Percentiles rank a stretch among this genome's conserved stretches.
These are phyloP conservation scores for Lactifluus subvellereus DNA, from an alignment of 768 basidiomycete genomes.

Conservation along the genomic window DNA sequence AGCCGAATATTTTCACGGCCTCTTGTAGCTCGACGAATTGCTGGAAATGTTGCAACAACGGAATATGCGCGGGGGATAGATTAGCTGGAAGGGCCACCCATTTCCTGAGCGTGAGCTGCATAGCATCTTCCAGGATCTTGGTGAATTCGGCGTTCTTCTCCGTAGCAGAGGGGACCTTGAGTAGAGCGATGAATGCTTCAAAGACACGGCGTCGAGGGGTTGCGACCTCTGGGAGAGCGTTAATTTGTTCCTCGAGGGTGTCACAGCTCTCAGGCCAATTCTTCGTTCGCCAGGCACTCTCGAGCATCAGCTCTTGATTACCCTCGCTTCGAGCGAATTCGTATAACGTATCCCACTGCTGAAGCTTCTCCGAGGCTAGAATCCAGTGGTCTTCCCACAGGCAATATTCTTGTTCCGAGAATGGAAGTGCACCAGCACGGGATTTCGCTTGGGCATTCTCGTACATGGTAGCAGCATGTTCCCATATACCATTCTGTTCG, in stretches of 20 bases:
- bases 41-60: slow-evolving; percentile 95
- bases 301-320: slow-evolving; percentile 88
- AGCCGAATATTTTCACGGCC: slow-evolving; percentile 90
- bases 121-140: slow-evolving; percentile 86
- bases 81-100: slow-evolving; percentile 87
- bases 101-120: slow-evolving; percentile 93
- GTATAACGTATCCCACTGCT: slow-evolving; percentile 93
- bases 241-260: slow-evolving; percentile 73
- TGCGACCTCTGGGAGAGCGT: slow-evolving; percentile 72
- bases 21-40: slow-evolving; percentile 98
- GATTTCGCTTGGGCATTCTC: slow-evolving; percentile 87
- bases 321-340: slow-evolving; percentile 86
- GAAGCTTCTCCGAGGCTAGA: slow-evolving; percentile 87
- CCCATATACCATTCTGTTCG: slow-evolving; percentile 98
- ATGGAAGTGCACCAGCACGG: slow-evolving; percentile 73
- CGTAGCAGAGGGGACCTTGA: slow-evolving; percentile 73
- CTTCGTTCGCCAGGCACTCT: slow-evolving; percentile 90
- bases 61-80: slow-evolving; percentile 88
- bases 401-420: slow-evolving; percentile 92
- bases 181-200: slow-evolving; percentile 86
- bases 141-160: slow-evolving; percentile 89
- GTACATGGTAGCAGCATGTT: slow-evolving; percentile 81
- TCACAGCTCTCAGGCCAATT: slow-evolving; percentile 87
- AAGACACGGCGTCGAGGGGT: slow-evolving; percentile 98
- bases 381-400: slow-evolving; percentile 99